phyloP scores from a whole-genome alignment of 768 basidiomycete species.

The Trametes cinnabarina region DNA sequence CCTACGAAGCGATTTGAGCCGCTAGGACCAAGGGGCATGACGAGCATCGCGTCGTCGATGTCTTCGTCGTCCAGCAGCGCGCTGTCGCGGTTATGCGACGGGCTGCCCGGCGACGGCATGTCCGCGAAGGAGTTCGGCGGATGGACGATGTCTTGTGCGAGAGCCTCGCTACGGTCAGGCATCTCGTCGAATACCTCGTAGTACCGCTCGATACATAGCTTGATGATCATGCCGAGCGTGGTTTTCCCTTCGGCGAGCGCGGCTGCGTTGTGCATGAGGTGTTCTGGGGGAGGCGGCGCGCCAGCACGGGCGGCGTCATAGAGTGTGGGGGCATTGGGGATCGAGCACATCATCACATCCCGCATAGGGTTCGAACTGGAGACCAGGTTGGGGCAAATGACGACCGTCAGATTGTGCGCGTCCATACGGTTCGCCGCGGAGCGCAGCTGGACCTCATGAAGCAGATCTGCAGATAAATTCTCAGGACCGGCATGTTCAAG shows the following conservation, averaged over 20 bases:
- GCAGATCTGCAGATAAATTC: constrained; percentile 49
- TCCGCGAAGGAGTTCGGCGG: constrained; percentile 14
- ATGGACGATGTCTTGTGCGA: constrained; percentile 9
- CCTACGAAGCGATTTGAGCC: constrained; percentile 6
- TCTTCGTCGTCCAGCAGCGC: constrained; percentile 63
- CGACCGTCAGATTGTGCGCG: constrained; percentile 77
- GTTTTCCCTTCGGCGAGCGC: constrained; percentile 46
- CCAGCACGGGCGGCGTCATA: constrained; percentile 29
- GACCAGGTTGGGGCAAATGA: constrained; percentile 77
- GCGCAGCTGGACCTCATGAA: constrained; percentile 75
- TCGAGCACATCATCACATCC: constrained; percentile 72
- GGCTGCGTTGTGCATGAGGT: constrained; percentile 22
- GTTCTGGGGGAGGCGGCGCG: constrained; percentile 20
- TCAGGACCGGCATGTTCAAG: background rate
- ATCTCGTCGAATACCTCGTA: constrained; percentile 86
- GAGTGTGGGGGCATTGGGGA: constrained; percentile 49
- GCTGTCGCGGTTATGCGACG: constrained; percentile 31
- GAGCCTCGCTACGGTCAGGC: constrained; percentile 65
- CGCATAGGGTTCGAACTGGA: constrained; percentile 62
- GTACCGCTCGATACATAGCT: constrained; percentile 77
- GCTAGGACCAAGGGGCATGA: constrained; percentile 63
- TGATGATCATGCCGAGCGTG: constrained; percentile 70
- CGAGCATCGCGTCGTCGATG: constrained; percentile 72
- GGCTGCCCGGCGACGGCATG: constrained; percentile 16
- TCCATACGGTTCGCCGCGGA: constrained; percentile 75